Conservation (phyloP, 2,329 filamentous ascomycete species). For the Exophiala sideris region DNA sequence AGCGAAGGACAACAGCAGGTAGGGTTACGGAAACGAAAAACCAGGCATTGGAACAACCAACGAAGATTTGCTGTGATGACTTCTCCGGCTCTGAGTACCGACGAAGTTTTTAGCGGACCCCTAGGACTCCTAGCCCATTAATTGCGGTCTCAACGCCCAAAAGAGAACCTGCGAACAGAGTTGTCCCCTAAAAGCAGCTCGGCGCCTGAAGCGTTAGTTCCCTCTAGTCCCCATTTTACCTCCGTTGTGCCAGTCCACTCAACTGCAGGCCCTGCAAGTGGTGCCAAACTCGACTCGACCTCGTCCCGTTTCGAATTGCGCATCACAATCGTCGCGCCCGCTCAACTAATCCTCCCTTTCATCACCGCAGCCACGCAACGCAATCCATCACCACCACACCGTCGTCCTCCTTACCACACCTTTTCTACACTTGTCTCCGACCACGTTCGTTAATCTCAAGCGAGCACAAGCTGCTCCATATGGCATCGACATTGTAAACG, state of each 20-base stretch:
- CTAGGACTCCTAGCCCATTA: too few relatives aligned
- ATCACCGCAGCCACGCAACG: conserved; percentile 14
- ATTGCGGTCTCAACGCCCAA: too few relatives aligned
- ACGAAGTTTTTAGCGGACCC: background rate
- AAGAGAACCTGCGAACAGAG: too few relatives aligned
- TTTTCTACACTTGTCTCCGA: conserved; percentile 9
- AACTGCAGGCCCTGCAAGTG: background rate
- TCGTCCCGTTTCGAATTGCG: conserved; percentile 21
- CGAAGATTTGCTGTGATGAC: too few relatives aligned
- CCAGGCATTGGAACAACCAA: too few relatives aligned
- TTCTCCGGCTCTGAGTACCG: too few relatives aligned
- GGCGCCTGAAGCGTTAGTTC: too few relatives aligned
- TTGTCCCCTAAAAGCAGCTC: too few relatives aligned
- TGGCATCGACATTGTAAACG: conserved; percentile 15
- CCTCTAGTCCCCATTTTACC: too few relatives aligned
- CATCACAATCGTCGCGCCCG: conserved; percentile 20
- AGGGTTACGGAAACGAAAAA: too few relatives aligned
- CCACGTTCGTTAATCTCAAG: conserved; percentile 21
- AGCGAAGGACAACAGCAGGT: too few relatives aligned
- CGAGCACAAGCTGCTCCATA: conserved; percentile 11
- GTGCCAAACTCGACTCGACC: conserved; percentile 1
- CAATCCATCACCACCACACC: conserved; percentile 10
- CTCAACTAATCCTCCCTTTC: conserved; percentile 15
- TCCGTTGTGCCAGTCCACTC: too few relatives aligned
- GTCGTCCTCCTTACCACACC: conserved; percentile 6